Conservation (phyloP, 371 early-diverging fungal genomes). For the Actinomucor elegans region DNA sequence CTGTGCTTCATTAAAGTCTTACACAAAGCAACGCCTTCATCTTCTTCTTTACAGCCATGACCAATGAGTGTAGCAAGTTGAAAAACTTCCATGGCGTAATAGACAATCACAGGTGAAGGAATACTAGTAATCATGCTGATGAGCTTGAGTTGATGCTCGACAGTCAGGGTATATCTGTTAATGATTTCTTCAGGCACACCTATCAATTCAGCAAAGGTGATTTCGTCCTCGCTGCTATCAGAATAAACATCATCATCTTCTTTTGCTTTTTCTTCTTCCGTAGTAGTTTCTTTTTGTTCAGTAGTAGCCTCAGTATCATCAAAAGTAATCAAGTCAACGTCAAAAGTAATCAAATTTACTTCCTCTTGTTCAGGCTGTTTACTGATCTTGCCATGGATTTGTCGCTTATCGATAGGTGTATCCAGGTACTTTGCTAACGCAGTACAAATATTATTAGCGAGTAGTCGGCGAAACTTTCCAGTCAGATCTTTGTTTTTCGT, state of each 20-base stretch:
- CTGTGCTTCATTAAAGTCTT: constrained; percentile 21
- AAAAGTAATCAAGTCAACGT: constrained; percentile 33
- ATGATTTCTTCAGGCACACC: constrained; percentile 10
- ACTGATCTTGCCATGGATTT: constrained; percentile 5
- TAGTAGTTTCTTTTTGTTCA: not conserved
- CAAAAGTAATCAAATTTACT: constrained; percentile 32
- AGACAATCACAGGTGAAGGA: constrained; percentile 36
- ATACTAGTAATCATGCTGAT: constrained; percentile 41
- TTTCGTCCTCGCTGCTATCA: constrained; percentile 16
- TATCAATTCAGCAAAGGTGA: constrained; percentile 1
- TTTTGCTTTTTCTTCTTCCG: constrained; percentile 10
- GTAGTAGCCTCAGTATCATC: constrained; percentile 9
- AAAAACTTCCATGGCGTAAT: constrained; percentile 34
- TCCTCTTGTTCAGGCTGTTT: constrained; percentile 10
- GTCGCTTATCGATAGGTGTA: constrained; percentile 20
- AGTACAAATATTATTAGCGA: constrained; percentile 24
- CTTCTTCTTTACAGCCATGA: constrained; percentile 27
- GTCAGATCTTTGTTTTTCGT: constrained; percentile 21
- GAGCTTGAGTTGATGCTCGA: constrained; percentile 23
- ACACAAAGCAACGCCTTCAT: constrained; percentile 31
- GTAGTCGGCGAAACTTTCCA: constrained; percentile 28
- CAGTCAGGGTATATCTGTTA: not conserved
- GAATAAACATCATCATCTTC: constrained; percentile 7
- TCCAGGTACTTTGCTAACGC: constrained; percentile 23
- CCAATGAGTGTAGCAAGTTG: constrained; percentile 14